These are phyloP conservation scores for Trichoderma breve DNA, from an alignment of 2,329 filamentous ascomycete species.

Conservation along the genomic window DNA sequence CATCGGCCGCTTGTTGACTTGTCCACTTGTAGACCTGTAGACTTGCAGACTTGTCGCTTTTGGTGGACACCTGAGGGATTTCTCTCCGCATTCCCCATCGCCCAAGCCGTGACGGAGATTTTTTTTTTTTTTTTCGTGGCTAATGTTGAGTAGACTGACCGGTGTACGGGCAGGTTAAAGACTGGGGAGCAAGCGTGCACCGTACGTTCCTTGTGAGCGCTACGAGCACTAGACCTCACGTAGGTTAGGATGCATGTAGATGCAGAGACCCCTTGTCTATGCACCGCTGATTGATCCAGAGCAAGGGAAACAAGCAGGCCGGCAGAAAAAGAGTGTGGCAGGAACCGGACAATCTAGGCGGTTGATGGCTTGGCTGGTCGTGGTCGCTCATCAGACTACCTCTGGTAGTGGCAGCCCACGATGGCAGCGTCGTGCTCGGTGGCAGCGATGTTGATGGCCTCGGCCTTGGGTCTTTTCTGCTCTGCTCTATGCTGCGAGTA, in stretches of 20 bases:
- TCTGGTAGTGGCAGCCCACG: not conserved
- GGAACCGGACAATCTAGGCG: constrained; percentile 1
- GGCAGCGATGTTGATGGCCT: not conserved
- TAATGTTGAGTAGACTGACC: not conserved
- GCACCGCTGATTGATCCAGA: constrained; percentile 15
- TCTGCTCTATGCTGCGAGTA: not conserved
- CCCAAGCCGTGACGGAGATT: constrained; percentile 7
- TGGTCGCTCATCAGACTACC: not conserved
- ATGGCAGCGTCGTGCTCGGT: not conserved
- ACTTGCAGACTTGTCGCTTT: not conserved
- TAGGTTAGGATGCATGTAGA: constrained; percentile 1
- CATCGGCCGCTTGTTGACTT: not conserved
- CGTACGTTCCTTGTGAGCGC: not conserved
- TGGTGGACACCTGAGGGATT: constrained; percentile 32
- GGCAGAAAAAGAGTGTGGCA: constrained; percentile 2
- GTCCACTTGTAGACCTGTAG: not conserved
- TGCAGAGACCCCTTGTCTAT: not conserved
- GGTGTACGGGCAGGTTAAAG: not conserved
- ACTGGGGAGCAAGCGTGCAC: not conserved
- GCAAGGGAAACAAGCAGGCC: constrained; percentile 2
- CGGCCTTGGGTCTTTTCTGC: not conserved
- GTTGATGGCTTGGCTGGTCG: not conserved
- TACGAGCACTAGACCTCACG: not conserved
- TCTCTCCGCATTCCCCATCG: constrained; percentile 32
- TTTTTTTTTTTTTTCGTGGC: not conserved